phyloP scores from a whole-genome alignment of 2,329 filamentous ascomycete genomes.

The Hypoxylon sp. region DNA sequence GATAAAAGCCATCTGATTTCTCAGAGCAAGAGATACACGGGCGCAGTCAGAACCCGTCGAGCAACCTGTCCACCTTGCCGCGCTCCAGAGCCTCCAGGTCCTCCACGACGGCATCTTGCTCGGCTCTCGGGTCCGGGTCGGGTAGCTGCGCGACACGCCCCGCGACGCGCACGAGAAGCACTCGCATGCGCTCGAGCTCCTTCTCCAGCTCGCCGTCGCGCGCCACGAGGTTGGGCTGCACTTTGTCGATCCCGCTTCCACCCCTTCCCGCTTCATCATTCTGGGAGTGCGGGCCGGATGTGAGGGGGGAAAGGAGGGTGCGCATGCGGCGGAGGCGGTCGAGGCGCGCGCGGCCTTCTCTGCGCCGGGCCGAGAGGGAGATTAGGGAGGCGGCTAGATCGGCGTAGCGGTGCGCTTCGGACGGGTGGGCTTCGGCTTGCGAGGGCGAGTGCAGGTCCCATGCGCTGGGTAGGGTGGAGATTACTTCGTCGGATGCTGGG shows the following conservation, averaged over 20 bases:
- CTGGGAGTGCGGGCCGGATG: slow-evolving; percentile 13
- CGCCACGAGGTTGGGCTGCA: slow-evolving; percentile 76
- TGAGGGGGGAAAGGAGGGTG: slow-evolving; percentile 64
- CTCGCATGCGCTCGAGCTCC: slow-evolving; percentile 75
- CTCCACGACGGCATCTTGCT: slow-evolving; percentile 48
- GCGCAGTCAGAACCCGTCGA: slow-evolving; percentile 52
- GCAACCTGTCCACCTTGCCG: slow-evolving; percentile 58
- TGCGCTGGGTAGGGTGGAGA: slow-evolving; percentile 60
- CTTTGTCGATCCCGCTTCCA: slow-evolving; percentile 52
- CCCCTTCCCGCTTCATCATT: slow-evolving; percentile 35
- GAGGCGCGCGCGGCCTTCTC: slow-evolving; percentile 56
- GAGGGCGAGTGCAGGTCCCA: slow-evolving; percentile 58
- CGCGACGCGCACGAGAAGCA: slow-evolving; percentile 71
- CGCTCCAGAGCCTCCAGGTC: slow-evolving; percentile 57
- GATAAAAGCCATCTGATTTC: background rate
- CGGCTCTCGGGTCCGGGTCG: slow-evolving; percentile 41
- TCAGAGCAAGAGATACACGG: background rate
- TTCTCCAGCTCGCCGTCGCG: slow-evolving; percentile 73
- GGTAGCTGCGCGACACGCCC: slow-evolving; percentile 62
- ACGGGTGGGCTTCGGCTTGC: slow-evolving; percentile 56
- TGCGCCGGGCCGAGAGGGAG: slow-evolving; percentile 61
- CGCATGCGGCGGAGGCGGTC: slow-evolving; percentile 64
- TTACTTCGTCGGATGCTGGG: slow-evolving; percentile 58
- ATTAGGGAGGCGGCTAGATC: slow-evolving; percentile 63
- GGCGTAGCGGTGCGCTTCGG: slow-evolving; percentile 65